phyloP scores from a whole-genome alignment of 345 rosid genomes.

The Pugionium cornutum region DNA sequence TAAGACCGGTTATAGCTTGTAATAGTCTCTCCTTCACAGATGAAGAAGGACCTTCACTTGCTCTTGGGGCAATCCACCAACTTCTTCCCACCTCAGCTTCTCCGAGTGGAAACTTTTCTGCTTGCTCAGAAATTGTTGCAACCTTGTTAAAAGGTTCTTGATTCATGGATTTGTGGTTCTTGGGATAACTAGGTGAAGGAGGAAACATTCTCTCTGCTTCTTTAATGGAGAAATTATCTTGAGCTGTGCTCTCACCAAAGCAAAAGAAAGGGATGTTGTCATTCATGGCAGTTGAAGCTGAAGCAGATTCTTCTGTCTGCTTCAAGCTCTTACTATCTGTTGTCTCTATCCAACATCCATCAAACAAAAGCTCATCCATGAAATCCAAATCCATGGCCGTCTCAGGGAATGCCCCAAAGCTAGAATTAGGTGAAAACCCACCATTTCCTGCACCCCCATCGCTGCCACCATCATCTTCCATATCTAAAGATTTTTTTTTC shows the following conservation, averaged over 20 bases:
- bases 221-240: conserved; percentile 38
- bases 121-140: conserved; percentile 41
- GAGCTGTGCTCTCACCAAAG: conserved; percentile 42
- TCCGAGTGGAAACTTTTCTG: conserved; percentile 35
- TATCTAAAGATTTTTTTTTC: not conserved
- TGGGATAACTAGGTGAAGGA: conserved; percentile 36
- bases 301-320: conserved; percentile 36
- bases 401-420: conserved; percentile 48
- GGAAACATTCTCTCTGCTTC: conserved; percentile 36
- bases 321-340: conserved; percentile 51
- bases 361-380: conserved; percentile 80
- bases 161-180: conserved; percentile 33
- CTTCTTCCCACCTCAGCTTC: conserved; percentile 53
- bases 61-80: conserved; percentile 66
- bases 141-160: conserved; percentile 27
- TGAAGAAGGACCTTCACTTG: conserved; percentile 44
- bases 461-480: conserved; percentile 32
- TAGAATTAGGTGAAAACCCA: conserved; percentile 44
- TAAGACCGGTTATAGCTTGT: conserved; percentile 56
- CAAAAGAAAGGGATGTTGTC: conserved; percentile 42
- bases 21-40: conserved; percentile 61
- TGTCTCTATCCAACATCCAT: conserved; percentile 84
- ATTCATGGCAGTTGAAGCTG: conserved; percentile 46
- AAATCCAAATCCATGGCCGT: conserved; percentile 80
- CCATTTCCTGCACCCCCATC: conserved; percentile 33